Percentiles rank a stretch among this genome's conserved stretches.
Evolutionary conservation across 352 stramenopile genomes (phyloP).

Genomic region (Pythium monospermum): DNA sequence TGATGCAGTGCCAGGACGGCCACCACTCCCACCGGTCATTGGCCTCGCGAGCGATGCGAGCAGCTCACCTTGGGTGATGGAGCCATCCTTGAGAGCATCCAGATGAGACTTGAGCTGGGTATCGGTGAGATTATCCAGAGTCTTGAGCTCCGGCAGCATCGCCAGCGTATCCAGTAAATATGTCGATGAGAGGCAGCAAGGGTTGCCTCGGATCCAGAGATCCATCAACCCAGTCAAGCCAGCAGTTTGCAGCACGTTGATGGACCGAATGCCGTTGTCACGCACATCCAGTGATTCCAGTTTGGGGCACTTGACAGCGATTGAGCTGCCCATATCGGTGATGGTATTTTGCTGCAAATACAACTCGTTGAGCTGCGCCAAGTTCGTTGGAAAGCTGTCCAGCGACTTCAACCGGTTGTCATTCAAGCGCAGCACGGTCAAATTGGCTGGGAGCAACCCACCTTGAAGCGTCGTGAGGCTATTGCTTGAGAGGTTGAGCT

Average conservation of each 20-base stretch:
- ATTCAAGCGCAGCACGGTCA: constrained; percentile 31
- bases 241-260: constrained; percentile 16
- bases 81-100: constrained; percentile 38
- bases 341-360: constrained; percentile 58
- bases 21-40: constrained; percentile 27
- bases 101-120: constrained; percentile 35
- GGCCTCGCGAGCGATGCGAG: constrained; percentile 24
- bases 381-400: constrained; percentile 27
- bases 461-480: constrained; percentile 37
- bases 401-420: constrained; percentile 42
- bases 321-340: constrained; percentile 24
- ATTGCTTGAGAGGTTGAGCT: constrained; percentile 67
- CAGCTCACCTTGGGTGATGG: constrained; percentile 30
- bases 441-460: constrained; percentile 41
- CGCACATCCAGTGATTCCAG: constrained; percentile 73
- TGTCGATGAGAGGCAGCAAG: constrained; percentile 49
- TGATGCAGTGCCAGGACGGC: constrained; percentile 20
- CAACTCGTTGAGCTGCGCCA: constrained; percentile 56
- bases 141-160: constrained; percentile 49
- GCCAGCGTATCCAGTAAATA: constrained; percentile 50
- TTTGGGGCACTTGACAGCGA: constrained; percentile 29
- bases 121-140: constrained; percentile 54
- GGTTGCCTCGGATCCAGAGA: constrained; percentile 67
- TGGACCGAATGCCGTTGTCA: constrained; percentile 43
- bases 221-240: constrained; percentile 30